Evolutionary conservation across 2,329 filamentous ascomycete genomes (phyloP).

Genomic region (Clarireedia sp.): DNA sequence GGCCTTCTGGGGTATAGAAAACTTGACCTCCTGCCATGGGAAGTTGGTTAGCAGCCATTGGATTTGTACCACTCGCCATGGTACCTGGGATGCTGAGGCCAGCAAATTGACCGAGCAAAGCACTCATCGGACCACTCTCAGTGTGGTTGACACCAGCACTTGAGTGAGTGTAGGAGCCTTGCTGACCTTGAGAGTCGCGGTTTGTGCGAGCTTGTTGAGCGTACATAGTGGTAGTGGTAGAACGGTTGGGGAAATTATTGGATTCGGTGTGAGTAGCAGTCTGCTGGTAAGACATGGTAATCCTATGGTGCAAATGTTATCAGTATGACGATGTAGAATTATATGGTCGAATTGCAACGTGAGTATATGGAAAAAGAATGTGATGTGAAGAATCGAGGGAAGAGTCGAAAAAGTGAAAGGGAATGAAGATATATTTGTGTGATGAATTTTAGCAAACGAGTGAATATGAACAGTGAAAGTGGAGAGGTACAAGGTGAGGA

Average conservation of each 20-base stretch:
- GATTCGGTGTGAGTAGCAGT: slow-evolving; percentile 22
- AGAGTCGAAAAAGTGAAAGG: background rate
- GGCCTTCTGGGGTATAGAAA: slow-evolving; percentile 20
- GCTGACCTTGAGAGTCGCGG: slow-evolving; percentile 25
- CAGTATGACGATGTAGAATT: slow-evolving; percentile 8
- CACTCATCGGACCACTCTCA: slow-evolving; percentile 21
- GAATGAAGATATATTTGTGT: background rate
- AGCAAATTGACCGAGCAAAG: slow-evolving; percentile 27
- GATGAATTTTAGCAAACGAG: background rate
- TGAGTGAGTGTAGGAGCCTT: slow-evolving; percentile 18
- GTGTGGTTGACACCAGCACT: slow-evolving; percentile 13
- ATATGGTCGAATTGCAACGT: slow-evolving; percentile 2
- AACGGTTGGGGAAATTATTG: slow-evolving; percentile 20
- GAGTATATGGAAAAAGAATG: background rate
- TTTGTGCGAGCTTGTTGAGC: slow-evolving; percentile 23
- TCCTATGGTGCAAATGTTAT: slow-evolving; percentile 18
- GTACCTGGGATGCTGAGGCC: slow-evolving; percentile 28
- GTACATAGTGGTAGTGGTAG: slow-evolving; percentile 25
- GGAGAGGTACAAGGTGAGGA: background rate
- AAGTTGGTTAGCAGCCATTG: slow-evolving; percentile 24
- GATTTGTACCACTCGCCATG: slow-evolving; percentile 27
- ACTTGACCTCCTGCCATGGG: slow-evolving; percentile 30
- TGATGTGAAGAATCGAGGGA: background rate
- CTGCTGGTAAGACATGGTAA: slow-evolving; percentile 31
- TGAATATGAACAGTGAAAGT: background rate